Evolutionary conservation across 202 grass and related monocot genomes (phyloP).

Genomic region (Carex arenaria): DNA sequence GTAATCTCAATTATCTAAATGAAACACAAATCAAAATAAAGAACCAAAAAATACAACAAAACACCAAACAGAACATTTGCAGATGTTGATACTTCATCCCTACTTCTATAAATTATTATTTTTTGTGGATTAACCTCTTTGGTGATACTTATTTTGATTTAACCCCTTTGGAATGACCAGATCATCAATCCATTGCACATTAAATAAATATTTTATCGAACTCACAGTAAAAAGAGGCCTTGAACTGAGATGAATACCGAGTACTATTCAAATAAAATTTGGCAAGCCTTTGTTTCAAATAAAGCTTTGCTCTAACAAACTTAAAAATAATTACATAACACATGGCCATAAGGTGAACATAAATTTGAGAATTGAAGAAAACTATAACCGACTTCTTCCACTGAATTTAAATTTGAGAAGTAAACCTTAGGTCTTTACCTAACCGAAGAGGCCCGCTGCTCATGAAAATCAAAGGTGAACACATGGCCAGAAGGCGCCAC

Average conservation of each 20-base stretch:
- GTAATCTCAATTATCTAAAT: no score
- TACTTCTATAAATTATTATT: background rate
- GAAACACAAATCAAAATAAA: background rate
- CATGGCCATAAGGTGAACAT: no score
- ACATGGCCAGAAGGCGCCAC: slow-evolving; percentile 60
- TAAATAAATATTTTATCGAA: background rate
- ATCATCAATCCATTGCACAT: background rate
- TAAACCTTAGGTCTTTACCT: slow-evolving; percentile 33
- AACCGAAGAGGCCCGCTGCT: slow-evolving; percentile 66
- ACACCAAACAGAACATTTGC: background rate
- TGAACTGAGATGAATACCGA: background rate
- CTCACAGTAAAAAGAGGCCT: background rate
- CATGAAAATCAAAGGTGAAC: slow-evolving; percentile 87
- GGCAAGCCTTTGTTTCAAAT: background rate
- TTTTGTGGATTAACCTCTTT: background rate
- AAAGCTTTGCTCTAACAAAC: background rate
- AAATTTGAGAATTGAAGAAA: background rate
- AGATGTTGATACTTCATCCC: background rate
- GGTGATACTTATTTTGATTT: background rate
- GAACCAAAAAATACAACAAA: background rate
- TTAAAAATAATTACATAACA: background rate
- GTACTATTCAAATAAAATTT: background rate
- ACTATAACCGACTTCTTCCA: background rate
- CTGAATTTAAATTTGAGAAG: background rate
- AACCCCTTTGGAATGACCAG: background rate